A percentile compares a stretch with the other conserved stretches of the same genome.
These are phyloP conservation scores for Xylariaceae sp. DNA, from an alignment of 2,329 filamentous ascomycete genomes.

Conservation along the genomic window DNA sequence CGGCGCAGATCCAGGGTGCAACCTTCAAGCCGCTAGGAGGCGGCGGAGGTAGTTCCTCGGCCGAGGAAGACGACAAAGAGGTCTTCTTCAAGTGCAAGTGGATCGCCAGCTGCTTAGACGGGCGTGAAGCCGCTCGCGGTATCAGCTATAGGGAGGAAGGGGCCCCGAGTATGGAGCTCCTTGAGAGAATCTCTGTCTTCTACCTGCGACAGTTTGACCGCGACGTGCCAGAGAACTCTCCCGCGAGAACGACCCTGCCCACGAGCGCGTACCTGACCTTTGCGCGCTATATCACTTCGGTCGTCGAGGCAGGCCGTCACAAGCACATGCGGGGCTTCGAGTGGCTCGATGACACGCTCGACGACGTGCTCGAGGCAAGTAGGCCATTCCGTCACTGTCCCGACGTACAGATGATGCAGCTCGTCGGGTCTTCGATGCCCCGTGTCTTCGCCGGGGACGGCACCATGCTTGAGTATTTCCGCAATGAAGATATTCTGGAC, in stretches of 20 bases:
- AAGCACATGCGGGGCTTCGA: slow-evolving; percentile 1
- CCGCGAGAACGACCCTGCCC: neutral
- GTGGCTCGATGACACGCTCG: slow-evolving; percentile 13
- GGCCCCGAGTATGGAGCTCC: neutral
- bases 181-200: slow-evolving; percentile 14
- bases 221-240: too few species aligned
- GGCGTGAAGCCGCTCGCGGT: slow-evolving; percentile 3
- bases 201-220: slow-evolving; percentile 14
- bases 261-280: slow-evolving; percentile 13
- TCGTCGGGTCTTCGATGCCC: slow-evolving; percentile 16
- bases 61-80: slow-evolving; percentile 7
- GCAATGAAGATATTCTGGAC: slow-evolving; percentile 13
- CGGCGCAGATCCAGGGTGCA: slow-evolving; percentile 3
- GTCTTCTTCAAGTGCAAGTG: slow-evolving; percentile 11
- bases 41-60: neutral
- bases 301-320: slow-evolving; percentile 7
- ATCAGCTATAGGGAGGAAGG: neutral
- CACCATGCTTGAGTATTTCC: slow-evolving; percentile 19
- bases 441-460: slow-evolving; percentile 13
- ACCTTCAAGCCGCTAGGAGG: slow-evolving; percentile 1
- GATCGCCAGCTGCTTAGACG: slow-evolving; percentile 6
- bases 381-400: neutral
- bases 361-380: slow-evolving; percentile 7
- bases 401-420: slow-evolving; percentile 18
- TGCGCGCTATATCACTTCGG: slow-evolving; percentile 7